Evolutionary conservation across 306 rosid species (phyloP), one percentile per base, ranked within the genome.

Genomic region (Malus orientalis): DNA sequence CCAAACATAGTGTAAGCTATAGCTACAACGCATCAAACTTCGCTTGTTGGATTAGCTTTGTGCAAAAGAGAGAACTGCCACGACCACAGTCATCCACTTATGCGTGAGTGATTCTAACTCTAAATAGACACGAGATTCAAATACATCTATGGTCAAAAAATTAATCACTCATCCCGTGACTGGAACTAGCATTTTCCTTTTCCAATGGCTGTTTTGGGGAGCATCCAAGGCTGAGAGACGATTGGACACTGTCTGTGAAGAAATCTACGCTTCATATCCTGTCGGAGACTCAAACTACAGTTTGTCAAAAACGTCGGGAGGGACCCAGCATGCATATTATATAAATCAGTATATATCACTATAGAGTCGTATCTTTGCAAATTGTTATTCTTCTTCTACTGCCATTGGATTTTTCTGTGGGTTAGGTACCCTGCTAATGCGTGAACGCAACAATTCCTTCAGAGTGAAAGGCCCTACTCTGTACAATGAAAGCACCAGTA

Each of bases 211-310:
- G 25, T 29, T 10, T 11, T 8, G 27, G 64, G 22, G 16, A 61
- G 65, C 16, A 32, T 59, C 61, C 53, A 38, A 61, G 27, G 66
- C 19, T 6, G 45, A 13, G 62, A 59, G 51, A 14, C 19, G n/a
- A 55, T 11, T 6, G 47, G n/a, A 6, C 6, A 42, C 38, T 32
- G 74, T 55, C 18, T 40, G 77, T 74, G 79, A 75, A 80, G 27
- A 70, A 30, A 83, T 83, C 79, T 71, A 75, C 73, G 73, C 63
- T 38, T 54, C 76, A 11, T 74, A 79, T 86, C 70, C 15, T 86
- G 90, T 86, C 90, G 87, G 87, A 67, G 81, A 69, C 84, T 76
- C 63, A 49, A 72, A 69, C 80, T 30, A 76, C 90, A 84, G 71
- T 58, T 81, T 69, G 84, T 86, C 90, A 84, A 84, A 81, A 60